Evolutionary conservation across 129 eudicot genomes (phyloP).

Genomic region (Lactuca sativa): DNA sequence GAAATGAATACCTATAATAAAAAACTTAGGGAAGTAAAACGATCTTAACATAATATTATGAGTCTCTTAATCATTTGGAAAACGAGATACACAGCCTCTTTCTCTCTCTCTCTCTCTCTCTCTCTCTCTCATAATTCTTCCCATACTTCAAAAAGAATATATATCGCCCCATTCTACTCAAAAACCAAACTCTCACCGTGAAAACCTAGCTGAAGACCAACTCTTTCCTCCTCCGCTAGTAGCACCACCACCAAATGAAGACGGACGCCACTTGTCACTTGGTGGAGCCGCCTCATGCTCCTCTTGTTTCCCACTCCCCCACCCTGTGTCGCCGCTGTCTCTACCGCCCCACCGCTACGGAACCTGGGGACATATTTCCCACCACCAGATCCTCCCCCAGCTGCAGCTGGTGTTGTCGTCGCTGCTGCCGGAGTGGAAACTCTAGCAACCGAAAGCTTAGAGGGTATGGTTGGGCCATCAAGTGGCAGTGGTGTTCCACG

Average conservation of each 20-base stretch:
- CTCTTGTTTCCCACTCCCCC: slow-evolving; percentile 47
- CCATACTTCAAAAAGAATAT: slow-evolving; percentile 9
- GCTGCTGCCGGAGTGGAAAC: slow-evolving; percentile 24
- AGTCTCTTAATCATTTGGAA: not conserved
- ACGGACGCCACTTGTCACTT: slow-evolving; percentile 47
- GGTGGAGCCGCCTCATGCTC: slow-evolving; percentile 40
- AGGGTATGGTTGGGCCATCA: slow-evolving; percentile 36
- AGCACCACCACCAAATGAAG: slow-evolving; percentile 21
- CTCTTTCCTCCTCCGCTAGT: slow-evolving; percentile 10
- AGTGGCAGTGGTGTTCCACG: slow-evolving; percentile 41
- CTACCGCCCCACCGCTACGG: slow-evolving; percentile 37
- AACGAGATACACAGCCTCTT: slow-evolving; percentile 4
- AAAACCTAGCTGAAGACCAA: slow-evolving; percentile 32
- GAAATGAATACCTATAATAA: not conserved
- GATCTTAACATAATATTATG: slow-evolving; percentile 9
- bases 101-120: slow-evolving; percentile 12
- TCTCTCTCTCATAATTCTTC: slow-evolving; percentile 13
- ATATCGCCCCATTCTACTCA: not conserved
- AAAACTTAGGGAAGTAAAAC: not conserved
- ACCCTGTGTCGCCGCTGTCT: slow-evolving; percentile 48
- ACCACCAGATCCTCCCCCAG: slow-evolving; percentile 30
- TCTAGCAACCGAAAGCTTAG: slow-evolving; percentile 34
- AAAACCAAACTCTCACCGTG: slow-evolving; percentile 15
- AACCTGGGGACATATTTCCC: slow-evolving; percentile 64
- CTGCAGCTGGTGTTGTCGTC: slow-evolving; percentile 36